Evolutionary conservation across 1,139 yeast species (phyloP), one percentile per base, ranked within the genome.

Genomic region (Diutina catenulata): DNA sequence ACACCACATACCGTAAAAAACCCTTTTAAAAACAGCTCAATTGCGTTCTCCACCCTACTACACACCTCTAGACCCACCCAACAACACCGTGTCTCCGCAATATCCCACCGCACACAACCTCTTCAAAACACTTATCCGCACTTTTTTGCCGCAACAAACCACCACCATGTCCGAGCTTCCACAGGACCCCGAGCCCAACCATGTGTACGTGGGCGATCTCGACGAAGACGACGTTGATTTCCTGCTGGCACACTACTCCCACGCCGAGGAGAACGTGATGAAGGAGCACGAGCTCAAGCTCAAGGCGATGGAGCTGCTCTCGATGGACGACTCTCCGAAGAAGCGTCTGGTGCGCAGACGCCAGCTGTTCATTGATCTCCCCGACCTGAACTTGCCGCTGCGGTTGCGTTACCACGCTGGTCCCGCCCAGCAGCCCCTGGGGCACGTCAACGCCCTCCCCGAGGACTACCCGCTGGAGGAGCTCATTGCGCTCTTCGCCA

Each of bases 231-330:
- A 13, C 16, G 7, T 25, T 13, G 35, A 20, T 14, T 13, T 14
- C 21, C 27, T 23, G 27, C 63, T 73, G n/a, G 65, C 80, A 1
- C 79, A 75, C 51, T 78, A 64, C 49, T 75, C 88, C 1, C 68
- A 78, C 41, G 71, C 76, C 2, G 88, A 83, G 49, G 93, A 82
- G 48, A 68, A 67, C 49, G 65, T 68, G 49, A 64, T 79, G 49
- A 73, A 72, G 51, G 86, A 79, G 41, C 76, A 80, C 43, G 87
- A 80, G 46, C 78, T 86, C 46, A 81, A 80, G 50, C 55, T 76
- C 39, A 67, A 70, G 45, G 84, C 91, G 0, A 64, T 81, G 43
- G 75, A 70, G 46, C 76, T 76, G 5, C 58, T 73, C 37, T 68
- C 14, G n/a, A n/a, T 31, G 5, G 35, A 64, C 38, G 28, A 19